Conservation (phyloP, 2,329 filamentous ascomycete species). For the Arthrinium phaeospermum region DNA sequence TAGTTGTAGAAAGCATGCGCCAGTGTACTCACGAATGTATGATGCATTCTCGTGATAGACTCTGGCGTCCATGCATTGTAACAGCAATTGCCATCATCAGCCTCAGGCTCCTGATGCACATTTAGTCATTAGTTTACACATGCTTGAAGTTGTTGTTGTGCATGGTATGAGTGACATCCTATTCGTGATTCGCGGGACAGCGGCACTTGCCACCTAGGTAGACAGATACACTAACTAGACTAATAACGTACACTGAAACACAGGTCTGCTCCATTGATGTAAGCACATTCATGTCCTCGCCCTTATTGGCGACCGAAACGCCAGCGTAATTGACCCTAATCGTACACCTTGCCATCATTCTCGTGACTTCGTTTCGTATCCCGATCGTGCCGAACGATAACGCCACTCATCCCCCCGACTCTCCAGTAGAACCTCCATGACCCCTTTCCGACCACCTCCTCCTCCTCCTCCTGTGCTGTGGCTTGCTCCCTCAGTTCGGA, state of each 20-base stretch:
- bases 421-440: conserved; percentile 2
- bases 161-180: background rate
- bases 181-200: background rate
- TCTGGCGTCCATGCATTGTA: background rate
- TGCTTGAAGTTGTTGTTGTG: background rate
- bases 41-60: background rate
- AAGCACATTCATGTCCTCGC: background rate
- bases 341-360: background rate
- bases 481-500: background rate
- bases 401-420: conserved; percentile 4
- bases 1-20: too few species aligned
- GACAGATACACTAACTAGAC: background rate
- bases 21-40: too few species aligned
- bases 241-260: background rate
- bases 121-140: too few species aligned
- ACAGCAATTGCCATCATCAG: background rate
- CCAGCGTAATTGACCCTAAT: background rate
- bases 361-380: background rate
- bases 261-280: background rate
- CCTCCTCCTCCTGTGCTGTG: background rate
- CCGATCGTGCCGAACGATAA: background rate
- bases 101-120: too few species aligned
- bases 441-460: background rate
- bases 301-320: background rate
- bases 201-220: background rate